phyloP scores from a whole-genome alignment of 2,329 filamentous ascomycete species.

The Cytospora paraplurivora region DNA sequence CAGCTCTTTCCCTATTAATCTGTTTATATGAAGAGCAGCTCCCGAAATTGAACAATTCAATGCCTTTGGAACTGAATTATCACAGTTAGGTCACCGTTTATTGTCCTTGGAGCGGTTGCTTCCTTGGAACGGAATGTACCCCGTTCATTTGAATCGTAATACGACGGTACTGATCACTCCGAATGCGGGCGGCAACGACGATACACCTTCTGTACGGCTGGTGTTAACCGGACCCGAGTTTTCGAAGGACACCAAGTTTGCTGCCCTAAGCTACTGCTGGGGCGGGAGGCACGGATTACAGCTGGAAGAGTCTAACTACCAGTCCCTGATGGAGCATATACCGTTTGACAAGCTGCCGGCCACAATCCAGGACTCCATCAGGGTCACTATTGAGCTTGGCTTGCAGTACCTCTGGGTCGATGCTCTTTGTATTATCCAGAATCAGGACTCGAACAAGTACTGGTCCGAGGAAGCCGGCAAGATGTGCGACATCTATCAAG shows the following conservation, averaged over 20 bases:
- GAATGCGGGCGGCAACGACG: not conserved
- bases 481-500: constrained; percentile 4
- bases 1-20: too few species aligned
- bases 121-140: too few species aligned
- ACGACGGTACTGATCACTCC: too few species aligned
- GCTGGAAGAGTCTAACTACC: not conserved
- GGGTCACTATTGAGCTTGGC: not conserved
- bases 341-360: not conserved
- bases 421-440: constrained; percentile 9
- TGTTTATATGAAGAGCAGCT: too few species aligned
- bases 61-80: too few species aligned
- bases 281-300: constrained; percentile 1
- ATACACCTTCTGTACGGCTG: not conserved
- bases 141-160: too few species aligned
- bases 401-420: constrained; percentile 13
- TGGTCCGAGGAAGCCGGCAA: not conserved
- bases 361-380: constrained; percentile 9
- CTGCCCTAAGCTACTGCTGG: constrained; percentile 20
- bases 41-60: too few species aligned
- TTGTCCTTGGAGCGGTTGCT: too few species aligned
- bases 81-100: too few species aligned
- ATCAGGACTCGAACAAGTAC: not conserved
- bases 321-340: not conserved
- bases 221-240: not conserved
- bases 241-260: not conserved